Percentiles rank a stretch among this genome's conserved stretches.
Evolutionary conservation across 2,329 filamentous ascomycete species (phyloP).

Genomic region (Neodidymelliopsis sp.): DNA sequence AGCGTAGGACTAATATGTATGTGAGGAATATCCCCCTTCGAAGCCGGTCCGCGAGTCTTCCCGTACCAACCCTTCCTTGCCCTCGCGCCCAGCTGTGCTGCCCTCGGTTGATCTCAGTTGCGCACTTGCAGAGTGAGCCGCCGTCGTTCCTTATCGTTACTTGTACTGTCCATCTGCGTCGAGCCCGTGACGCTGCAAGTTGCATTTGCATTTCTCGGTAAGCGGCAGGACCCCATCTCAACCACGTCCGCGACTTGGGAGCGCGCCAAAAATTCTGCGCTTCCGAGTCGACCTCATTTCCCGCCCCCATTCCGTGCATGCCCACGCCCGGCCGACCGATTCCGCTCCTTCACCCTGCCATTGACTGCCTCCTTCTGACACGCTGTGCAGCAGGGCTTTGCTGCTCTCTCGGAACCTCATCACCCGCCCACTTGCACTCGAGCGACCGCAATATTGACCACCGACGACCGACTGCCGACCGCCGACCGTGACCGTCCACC

Average conservation of each 20-base stretch:
- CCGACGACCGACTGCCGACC: conserved; percentile 4
- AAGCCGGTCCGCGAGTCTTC: conserved; percentile 34
- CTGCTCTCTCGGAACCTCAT: conserved; percentile 20
- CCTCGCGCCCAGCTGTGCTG: conserved; percentile 33
- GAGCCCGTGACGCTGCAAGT: too few relatives aligned
- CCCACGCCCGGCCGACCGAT: conserved; percentile 23
- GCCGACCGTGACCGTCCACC: conserved; percentile 17
- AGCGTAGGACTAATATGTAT: conserved; percentile 35
- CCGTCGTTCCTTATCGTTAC: conserved; percentile 44
- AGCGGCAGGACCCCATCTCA: conserved; percentile 35
- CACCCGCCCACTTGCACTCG: conserved; percentile 2
- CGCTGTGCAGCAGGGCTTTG: conserved; percentile 24
- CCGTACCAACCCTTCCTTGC: conserved; percentile 29
- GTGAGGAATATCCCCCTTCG: conserved; percentile 42
- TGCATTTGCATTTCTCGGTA: conserved; percentile 39
- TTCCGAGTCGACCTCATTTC: conserved; percentile 38
- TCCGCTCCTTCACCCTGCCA: conserved; percentile 26
- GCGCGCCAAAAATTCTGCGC: conserved; percentile 48
- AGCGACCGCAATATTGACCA: not conserved
- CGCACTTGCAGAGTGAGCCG: conserved; percentile 38
- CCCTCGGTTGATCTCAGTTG: conserved; percentile 23
- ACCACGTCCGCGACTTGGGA: conserved; percentile 36
- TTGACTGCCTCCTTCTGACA: conserved; percentile 26
- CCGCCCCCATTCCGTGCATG: conserved; percentile 34
- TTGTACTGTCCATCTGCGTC: conserved; percentile 9